A percentile compares a stretch with the other conserved stretches of the same genome.
These are phyloP conservation scores for Heritiera fomes DNA, from an alignment of 345 rosid genomes.

Conservation along the genomic window DNA sequence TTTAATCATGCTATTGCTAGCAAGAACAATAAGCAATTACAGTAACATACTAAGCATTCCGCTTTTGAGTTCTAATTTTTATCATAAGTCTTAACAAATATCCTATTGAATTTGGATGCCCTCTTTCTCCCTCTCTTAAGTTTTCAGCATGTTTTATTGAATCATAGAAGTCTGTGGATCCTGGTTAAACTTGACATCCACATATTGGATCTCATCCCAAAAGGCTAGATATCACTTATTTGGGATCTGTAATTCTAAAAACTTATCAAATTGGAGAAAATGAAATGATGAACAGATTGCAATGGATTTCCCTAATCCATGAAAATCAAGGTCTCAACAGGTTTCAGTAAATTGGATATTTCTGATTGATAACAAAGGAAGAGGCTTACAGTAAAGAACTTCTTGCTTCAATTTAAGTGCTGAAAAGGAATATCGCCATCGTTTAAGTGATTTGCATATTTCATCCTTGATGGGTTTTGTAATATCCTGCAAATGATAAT, in stretches of 20 bases:
- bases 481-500: conserved; percentile 59
- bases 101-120: neutral
- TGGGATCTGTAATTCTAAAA: neutral
- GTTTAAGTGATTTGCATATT: conserved; percentile 69
- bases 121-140: neutral
- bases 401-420: conserved; percentile 92
- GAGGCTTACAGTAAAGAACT: conserved; percentile 78
- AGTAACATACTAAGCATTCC: neutral
- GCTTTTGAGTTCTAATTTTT: neutral
- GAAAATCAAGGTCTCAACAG: neutral
- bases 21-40: neutral
- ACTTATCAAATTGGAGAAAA: conserved; percentile 3
- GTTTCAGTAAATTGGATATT: conserved; percentile 11
- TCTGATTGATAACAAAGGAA: neutral
- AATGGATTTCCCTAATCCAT: neutral
- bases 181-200: neutral
- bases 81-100: neutral
- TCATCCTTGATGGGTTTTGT: conserved; percentile 82
- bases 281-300: neutral
- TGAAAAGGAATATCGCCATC: conserved; percentile 81
- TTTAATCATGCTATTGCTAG: neutral
- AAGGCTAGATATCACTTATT: neutral
- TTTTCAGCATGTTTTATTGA: neutral
- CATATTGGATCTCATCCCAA: neutral
- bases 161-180: neutral